A percentile compares a stretch with the other conserved stretches of the same genome.
phyloP scores from a whole-genome alignment of 2,329 filamentous ascomycete genomes.

The Amphichorda felina region DNA sequence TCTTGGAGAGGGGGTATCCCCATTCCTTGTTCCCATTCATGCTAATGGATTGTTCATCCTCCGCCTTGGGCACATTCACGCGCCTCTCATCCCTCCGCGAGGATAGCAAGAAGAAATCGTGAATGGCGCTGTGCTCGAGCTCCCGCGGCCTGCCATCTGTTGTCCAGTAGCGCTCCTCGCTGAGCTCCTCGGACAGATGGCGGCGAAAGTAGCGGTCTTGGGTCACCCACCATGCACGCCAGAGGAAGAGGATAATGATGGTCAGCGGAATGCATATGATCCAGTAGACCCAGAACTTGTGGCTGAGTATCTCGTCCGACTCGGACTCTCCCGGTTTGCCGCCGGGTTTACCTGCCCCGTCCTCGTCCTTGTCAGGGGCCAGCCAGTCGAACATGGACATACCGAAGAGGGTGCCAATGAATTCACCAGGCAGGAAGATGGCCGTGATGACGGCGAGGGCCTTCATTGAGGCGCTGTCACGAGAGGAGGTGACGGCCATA shows the following conservation, averaged over 20 bases:
- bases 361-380: conserved; percentile 19
- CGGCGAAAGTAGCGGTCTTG: conserved; percentile 33
- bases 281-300: conserved; percentile 34
- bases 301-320: conserved; percentile 19
- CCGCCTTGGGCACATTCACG: background rate
- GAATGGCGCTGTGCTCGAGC: conserved; percentile 27
- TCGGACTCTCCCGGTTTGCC: conserved; percentile 5
- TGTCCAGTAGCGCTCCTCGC: conserved; percentile 35
- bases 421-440: conserved; percentile 34
- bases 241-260: conserved; percentile 24
- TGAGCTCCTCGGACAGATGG: conserved; percentile 31
- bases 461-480: conserved; percentile 35
- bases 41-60: background rate
- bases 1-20: background rate
- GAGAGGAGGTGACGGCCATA: conserved; percentile 25
- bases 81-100: conserved; percentile 18
- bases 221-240: conserved; percentile 34
- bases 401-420: conserved; percentile 31
- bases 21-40: background rate
- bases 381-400: conserved; percentile 35
- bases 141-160: conserved; percentile 27
- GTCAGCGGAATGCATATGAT: conserved; percentile 29
- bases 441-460: conserved; percentile 34
- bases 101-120: conserved; percentile 30
- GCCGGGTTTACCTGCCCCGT: conserved; percentile 3